Evolutionary conservation across 192 early-diverging fungal species (phyloP).

Genomic region (Spinellus fusiger): DNA sequence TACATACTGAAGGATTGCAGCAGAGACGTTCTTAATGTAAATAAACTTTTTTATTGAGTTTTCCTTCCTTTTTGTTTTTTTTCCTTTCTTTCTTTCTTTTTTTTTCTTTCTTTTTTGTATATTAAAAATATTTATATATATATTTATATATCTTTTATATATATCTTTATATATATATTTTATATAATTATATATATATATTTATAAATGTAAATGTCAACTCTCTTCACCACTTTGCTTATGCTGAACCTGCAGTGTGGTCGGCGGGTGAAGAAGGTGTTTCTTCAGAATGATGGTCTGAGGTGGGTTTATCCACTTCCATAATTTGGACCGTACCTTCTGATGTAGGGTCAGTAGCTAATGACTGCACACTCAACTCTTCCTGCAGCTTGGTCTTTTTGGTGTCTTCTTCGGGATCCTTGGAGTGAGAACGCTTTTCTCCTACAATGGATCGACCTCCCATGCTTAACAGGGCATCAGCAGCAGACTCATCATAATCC

Average conservation of each 20-base stretch:
- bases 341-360: slow-evolving; percentile 9
- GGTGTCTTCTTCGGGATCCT: neutral
- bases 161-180: neutral
- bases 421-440: slow-evolving; percentile 10
- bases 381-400: neutral
- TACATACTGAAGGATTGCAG: slow-evolving; percentile 15
- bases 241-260: slow-evolving; percentile 18
- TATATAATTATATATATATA: neutral
- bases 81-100: neutral
- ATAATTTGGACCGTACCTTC: neutral
- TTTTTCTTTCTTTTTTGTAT: too few species aligned
- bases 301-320: neutral
- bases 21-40: neutral
- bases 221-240: neutral
- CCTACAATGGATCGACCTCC: slow-evolving; percentile 6
- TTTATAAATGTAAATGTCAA: neutral
- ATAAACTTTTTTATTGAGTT: neutral
- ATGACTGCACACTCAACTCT: neutral
- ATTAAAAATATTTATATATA: neutral
- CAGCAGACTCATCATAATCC: slow-evolving; percentile 27
- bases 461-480: slow-evolving; percentile 25
- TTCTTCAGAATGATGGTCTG: neutral
- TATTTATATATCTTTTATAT: neutral
- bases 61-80: neutral
- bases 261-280: neutral